These are phyloP conservation scores for Saccharum officinarum DNA, from an alignment of 176 grass and related monocot genomes.

Conservation along the genomic window DNA sequence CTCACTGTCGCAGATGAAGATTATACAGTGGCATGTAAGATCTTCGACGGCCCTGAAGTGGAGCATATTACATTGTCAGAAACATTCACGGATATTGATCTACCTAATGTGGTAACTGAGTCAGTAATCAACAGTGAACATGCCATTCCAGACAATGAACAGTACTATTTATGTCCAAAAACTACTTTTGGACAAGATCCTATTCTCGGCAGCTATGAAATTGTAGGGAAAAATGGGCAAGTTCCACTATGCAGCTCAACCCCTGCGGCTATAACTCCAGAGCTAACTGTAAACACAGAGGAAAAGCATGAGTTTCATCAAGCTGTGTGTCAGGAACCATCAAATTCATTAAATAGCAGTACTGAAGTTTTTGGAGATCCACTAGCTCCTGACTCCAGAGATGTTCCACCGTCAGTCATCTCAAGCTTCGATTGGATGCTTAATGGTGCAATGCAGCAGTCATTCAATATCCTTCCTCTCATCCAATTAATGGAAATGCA, in stretches of 20 bases:
- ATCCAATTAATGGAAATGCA: conserved; percentile 22
- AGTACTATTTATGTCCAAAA: conserved; percentile 13
- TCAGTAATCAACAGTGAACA: conserved; percentile 5
- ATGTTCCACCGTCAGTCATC: conserved; percentile 16
- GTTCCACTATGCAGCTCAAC: conserved; percentile 7
- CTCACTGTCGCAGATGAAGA: conserved; percentile 21
- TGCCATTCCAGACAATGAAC: conserved; percentile 31
- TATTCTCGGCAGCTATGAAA: conserved; percentile 9
- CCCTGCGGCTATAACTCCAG: not conserved
- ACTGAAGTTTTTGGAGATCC: conserved; percentile 28
- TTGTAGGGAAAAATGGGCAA: conserved; percentile 2
- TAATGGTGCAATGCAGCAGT: conserved; percentile 38
- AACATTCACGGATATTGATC: conserved; percentile 11
- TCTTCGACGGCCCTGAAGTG: not conserved
- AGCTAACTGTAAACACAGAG: not conserved
- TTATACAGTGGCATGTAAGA: not conserved
- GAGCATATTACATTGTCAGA: conserved; percentile 23
- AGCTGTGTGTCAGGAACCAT: conserved; percentile 5
- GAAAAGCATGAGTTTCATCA: conserved; percentile 11
- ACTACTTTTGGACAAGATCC: conserved; percentile 16
- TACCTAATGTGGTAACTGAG: conserved; percentile 7
- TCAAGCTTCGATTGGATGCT: conserved; percentile 52
- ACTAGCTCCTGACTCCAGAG: conserved; percentile 23
- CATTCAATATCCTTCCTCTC: conserved; percentile 35
- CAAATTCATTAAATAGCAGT: not conserved